Base-by-base conservation (phyloP, 148 eudicot species). In the Spergularia bocconei region DNA sequence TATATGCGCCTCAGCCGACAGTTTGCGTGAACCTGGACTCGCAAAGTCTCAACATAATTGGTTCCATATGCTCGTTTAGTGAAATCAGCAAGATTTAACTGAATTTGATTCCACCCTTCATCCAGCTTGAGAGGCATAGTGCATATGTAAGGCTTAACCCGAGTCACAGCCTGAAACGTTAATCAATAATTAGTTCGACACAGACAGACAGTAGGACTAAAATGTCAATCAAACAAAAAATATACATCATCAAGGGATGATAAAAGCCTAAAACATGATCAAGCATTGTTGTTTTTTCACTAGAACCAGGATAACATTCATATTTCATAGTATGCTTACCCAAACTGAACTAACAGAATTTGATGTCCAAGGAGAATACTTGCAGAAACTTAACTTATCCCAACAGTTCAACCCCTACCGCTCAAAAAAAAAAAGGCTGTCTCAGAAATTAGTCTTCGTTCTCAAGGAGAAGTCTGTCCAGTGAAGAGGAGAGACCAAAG, bases 31-130 rank as follows among this genome's bases (percentile, higher is more conserved):
- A 96, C 99, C 73, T 96, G 99, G 82, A 96, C 99, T 16, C 98
- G 85, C 84, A 96, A 56, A 13, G 99, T 92, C 87, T 96, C 99
- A 0, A 86, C 97, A 72, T 96, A 96, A 78, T 96, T 96, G 53
- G 99, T 96, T 77, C 99, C 99, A 77, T 96, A 96, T 54, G 99
- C 99, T 70, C 99, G 86, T 77, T 92, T 85, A 52, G 99, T 96
- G 76, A 87, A 86, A 84, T 96, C 99, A 65, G 91, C 84, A 55
- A 96, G 94, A 80, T 96, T 96, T 81, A 96, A 80, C 85, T 96
- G 99, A 72, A 96, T 92, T 83, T 96, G 99, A 79, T 96, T 96
- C 99, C 99, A 96, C 51, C 94, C 99, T 69, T 96, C 99, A 83
- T 96, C 99, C 98, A 96, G 75, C 78, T 85, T 89, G 84, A 96